A percentile compares a stretch with the other conserved stretches of the same genome.
phyloP scores from a whole-genome alignment of 2,329 filamentous ascomycete species.

The Verticillium albo-atrum region DNA sequence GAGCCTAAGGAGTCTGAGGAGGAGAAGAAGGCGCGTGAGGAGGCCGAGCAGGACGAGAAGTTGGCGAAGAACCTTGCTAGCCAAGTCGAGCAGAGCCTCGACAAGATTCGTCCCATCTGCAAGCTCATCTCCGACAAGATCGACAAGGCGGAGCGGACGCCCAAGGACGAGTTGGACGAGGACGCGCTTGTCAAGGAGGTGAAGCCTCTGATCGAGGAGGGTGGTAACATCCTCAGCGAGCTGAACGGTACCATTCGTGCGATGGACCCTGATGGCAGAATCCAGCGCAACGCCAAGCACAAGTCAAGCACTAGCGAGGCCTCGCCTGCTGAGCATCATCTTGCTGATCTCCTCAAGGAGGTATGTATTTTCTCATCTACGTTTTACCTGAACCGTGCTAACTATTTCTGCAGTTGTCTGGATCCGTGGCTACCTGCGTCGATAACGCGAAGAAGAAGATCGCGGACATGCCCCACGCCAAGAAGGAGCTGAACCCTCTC shows the following conservation, averaged over 20 bases:
- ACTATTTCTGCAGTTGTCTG: constrained; percentile 56
- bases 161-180: constrained; percentile 85
- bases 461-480: constrained; percentile 86
- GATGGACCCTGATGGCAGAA: constrained; percentile 83
- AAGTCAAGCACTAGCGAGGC: constrained; percentile 71
- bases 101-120: constrained; percentile 79
- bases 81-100: constrained; percentile 73
- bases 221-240: constrained; percentile 74
- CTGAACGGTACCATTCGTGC: constrained; percentile 83
- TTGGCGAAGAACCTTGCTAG: constrained; percentile 71
- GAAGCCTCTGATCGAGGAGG: constrained; percentile 85
- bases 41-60: constrained; percentile 65
- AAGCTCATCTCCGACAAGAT: constrained; percentile 84
- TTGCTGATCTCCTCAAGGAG: constrained; percentile 83
- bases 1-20: constrained; percentile 40
- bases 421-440: constrained; percentile 75
- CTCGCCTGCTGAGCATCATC: constrained; percentile 75
- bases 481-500: constrained; percentile 90
- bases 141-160: constrained; percentile 73
- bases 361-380: constrained; percentile 20
- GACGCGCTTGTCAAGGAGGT: constrained; percentile 83
- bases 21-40: constrained; percentile 46
- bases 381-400: not conserved
- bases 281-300: constrained; percentile 80
- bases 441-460: constrained; percentile 87